Evolutionary conservation across 495 filamentous ascomycete species (phyloP).

Genomic region (Chlorociboria aeruginascens): DNA sequence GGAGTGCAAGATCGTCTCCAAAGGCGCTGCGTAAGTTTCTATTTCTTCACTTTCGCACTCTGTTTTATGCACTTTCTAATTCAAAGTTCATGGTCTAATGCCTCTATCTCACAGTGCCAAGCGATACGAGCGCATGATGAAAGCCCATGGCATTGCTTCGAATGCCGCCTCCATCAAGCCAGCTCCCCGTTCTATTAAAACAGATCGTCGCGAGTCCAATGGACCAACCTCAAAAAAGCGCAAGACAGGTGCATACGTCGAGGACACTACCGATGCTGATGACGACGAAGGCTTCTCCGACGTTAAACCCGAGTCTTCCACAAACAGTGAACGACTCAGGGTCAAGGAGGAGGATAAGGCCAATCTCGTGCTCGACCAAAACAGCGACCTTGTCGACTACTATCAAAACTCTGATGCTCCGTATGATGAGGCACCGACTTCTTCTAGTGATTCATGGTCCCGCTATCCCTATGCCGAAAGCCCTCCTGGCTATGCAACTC

Average conservation of each 20-base stretch:
- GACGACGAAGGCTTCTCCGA: slow-evolving; percentile 8
- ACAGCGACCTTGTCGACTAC: neutral
- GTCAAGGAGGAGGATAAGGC: neutral
- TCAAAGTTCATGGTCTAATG: neutral
- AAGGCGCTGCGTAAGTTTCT: slow-evolving; percentile 53
- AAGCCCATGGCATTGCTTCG: slow-evolving; percentile 36
- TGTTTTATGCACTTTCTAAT: neutral
- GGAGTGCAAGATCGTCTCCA: slow-evolving; percentile 47
- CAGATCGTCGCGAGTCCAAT: slow-evolving; percentile 4
- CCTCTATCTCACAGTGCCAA: slow-evolving; percentile 36
- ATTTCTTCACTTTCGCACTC: neutral
- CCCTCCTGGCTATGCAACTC: slow-evolving; percentile 3
- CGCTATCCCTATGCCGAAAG: neutral
- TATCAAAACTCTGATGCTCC: neutral
- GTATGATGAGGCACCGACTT: no score
- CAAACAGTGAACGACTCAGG: no score
- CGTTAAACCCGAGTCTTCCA: slow-evolving; percentile 7
- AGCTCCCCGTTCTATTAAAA: slow-evolving; percentile 5
- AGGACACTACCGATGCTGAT: slow-evolving; percentile 7
- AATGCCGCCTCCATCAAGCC: slow-evolving; percentile 16
- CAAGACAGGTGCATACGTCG: slow-evolving; percentile 10
- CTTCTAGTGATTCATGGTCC: no score
- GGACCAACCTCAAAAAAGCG: slow-evolving; percentile 2
- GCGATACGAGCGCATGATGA: slow-evolving; percentile 52
- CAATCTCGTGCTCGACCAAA: neutral